phyloP scores from a whole-genome alignment of 371 early-diverging fungal species.

The Funneliformis caledonium region DNA sequence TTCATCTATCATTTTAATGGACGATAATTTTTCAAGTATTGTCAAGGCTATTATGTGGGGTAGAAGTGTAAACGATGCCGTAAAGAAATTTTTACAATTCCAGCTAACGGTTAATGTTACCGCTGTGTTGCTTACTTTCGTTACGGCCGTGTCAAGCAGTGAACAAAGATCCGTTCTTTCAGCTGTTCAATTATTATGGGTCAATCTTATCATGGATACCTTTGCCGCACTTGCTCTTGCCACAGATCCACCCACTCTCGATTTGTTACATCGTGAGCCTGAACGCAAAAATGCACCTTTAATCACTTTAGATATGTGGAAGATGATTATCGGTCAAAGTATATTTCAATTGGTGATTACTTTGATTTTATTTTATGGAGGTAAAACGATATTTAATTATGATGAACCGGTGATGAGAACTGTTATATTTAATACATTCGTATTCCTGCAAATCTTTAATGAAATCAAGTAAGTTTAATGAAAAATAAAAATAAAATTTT shows the following conservation, averaged over 20 bases:
- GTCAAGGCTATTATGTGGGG: conserved; percentile 82
- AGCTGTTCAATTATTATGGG: conserved; percentile 82
- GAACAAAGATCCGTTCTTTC: conserved; percentile 61
- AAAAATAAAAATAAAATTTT: neutral
- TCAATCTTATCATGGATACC: conserved; percentile 85
- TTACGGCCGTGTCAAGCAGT: conserved; percentile 60
- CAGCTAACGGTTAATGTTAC: conserved; percentile 81
- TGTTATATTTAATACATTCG: conserved; percentile 79
- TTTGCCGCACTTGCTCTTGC: conserved; percentile 79
- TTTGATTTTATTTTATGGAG: conserved; percentile 59
- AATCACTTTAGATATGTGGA: conserved; percentile 74
- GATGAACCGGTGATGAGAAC: conserved; percentile 43
- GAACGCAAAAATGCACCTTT: conserved; percentile 66
- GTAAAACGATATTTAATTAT: conserved; percentile 51
- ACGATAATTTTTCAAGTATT: conserved; percentile 81
- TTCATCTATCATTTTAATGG: conserved; percentile 77
- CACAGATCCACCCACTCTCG: conserved; percentile 72
- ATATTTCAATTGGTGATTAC: conserved; percentile 65
- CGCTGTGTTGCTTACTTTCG: conserved; percentile 68
- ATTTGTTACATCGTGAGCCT: conserved; percentile 65
- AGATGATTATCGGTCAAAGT: conserved; percentile 69
- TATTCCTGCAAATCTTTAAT: conserved; percentile 80
- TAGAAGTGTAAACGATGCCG: conserved; percentile 77
- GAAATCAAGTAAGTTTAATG: conserved; percentile 60
- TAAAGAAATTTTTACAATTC: conserved; percentile 82